Base-by-base conservation (phyloP, 768 basidiomycete genomes). In the Termitomyces titanicus region DNA sequence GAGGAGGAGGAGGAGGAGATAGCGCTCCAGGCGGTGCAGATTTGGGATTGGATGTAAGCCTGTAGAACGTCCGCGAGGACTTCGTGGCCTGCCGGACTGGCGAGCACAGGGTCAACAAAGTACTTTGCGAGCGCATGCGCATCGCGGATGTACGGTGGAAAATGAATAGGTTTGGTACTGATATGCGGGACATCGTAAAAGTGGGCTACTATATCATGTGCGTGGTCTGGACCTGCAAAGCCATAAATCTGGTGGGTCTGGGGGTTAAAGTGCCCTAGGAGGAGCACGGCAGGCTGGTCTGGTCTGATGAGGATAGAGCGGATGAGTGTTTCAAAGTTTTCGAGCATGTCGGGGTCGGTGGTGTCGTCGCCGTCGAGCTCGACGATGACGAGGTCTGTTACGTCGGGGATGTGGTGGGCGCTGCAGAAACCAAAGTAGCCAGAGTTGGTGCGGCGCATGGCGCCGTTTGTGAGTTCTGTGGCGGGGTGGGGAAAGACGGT, bases 111-210 rank as follows among this genome's bases (percentile, higher is more conserved):
- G 70, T 98, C 97, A 48, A 78, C 77, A 70, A 83, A 98, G 76
- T 91, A 94, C 27, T 82, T 78, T 29, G 80, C 72, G 46, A 80
- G 78, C 17, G 84, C 79, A 29, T 78, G 68, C 1, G 94, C 89
- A 62, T 87, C 79, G 29, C 75, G 69, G 70, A 98, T 86, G 72
- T 94, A 98, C 53, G 84, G 77, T 4, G 88, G 82, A 71, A 92
- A 96, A 3, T 96, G 69, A 29, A 89, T 72, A 12, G 93, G 82
- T 70, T 96, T 96, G 57, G 84, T 81, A 70, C 88, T 91, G 64
- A 99, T 76, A 68, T 98, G 92, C 0, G 96, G 95, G 25, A 98
- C 84, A 67, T 99, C 97, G 74, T 99, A 99, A 75, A 94, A 98
- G 66, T 95, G 94, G 1, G 97, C 92, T 1, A 98, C 94, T 54